Conservation (phyloP, 129 eudicot species). For the Calendula officinalis region DNA sequence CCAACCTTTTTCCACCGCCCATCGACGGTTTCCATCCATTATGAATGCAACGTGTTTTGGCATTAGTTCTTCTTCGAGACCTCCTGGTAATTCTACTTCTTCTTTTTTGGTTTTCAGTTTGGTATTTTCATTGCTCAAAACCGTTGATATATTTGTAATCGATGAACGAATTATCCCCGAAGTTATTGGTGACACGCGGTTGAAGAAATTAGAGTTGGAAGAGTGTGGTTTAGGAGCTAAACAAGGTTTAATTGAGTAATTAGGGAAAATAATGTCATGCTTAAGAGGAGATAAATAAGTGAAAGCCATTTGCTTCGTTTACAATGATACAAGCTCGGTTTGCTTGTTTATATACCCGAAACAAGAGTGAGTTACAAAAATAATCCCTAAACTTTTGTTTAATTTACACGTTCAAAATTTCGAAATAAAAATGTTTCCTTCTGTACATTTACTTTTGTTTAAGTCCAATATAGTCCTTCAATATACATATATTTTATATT, state of each 20-base stretch:
- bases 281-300: slow-evolving; percentile 7
- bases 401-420: too few species aligned
- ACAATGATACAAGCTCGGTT: too few species aligned
- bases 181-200: neutral
- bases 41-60: slow-evolving; percentile 16
- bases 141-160: neutral
- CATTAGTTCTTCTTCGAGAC: slow-evolving; percentile 13
- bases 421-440: too few species aligned
- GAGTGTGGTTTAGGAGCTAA: slow-evolving; percentile 1
- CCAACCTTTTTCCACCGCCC: slow-evolving; percentile 15
- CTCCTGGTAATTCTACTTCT: neutral
- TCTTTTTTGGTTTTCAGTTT: neutral
- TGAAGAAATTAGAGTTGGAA: neutral
- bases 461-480: too few species aligned
- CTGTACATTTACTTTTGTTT: too few species aligned
- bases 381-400: too few species aligned
- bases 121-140: neutral
- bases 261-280: neutral
- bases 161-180: neutral
- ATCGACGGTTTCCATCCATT: slow-evolving; percentile 23
- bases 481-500: too few species aligned
- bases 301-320: slow-evolving; percentile 11
- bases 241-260: neutral
- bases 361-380: too few species aligned
- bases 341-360: too few species aligned